A percentile compares a stretch with the other conserved stretches of the same genome.
phyloP scores from a whole-genome alignment of 495 filamentous ascomycete species.

The Neurospora discreta region DNA sequence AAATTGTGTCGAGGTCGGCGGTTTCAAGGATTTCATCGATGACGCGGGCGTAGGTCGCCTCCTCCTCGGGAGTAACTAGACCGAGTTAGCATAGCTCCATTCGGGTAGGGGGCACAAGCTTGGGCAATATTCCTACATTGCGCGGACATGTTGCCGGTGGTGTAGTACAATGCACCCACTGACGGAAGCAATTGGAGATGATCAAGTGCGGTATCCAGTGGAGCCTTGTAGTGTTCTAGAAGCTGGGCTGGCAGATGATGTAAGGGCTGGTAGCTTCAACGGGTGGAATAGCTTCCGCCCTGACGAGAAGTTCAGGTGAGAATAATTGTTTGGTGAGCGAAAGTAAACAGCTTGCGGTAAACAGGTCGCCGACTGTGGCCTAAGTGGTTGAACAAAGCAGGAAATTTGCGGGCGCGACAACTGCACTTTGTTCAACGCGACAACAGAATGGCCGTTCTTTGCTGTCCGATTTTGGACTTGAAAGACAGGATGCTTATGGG shows the following conservation, averaged over 20 bases:
- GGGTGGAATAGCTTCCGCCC: not conserved
- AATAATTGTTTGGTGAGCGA: not conserved
- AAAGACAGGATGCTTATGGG: not conserved
- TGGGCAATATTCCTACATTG: constrained; percentile 12
- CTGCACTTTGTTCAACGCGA: not conserved
- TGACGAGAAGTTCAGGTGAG: not conserved
- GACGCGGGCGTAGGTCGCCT: constrained; percentile 62
- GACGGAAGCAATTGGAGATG: not conserved
- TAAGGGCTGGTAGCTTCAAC: not conserved
- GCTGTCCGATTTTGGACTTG: not conserved
- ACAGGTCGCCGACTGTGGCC: not conserved
- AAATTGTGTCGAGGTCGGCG: constrained; percentile 81
- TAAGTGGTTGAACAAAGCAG: not conserved
- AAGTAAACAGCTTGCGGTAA: not conserved
- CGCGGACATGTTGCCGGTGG: constrained; percentile 16
- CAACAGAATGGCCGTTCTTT: not conserved
- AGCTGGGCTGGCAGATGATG: not conserved
- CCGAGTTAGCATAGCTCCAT: constrained; percentile 4
- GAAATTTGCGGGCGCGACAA: not conserved
- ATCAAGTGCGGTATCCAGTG: not conserved
- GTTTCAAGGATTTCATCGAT: constrained; percentile 82
- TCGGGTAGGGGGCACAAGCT: not conserved
- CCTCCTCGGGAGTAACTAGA: constrained; percentile 56
- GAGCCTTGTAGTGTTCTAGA: not conserved
- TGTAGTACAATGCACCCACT: constrained; percentile 14